A percentile compares a stretch with the other conserved stretches of the same genome.
Evolutionary conservation across 2,329 filamentous ascomycete genomes (phyloP).

Genomic region (Fusarium sacchari): DNA sequence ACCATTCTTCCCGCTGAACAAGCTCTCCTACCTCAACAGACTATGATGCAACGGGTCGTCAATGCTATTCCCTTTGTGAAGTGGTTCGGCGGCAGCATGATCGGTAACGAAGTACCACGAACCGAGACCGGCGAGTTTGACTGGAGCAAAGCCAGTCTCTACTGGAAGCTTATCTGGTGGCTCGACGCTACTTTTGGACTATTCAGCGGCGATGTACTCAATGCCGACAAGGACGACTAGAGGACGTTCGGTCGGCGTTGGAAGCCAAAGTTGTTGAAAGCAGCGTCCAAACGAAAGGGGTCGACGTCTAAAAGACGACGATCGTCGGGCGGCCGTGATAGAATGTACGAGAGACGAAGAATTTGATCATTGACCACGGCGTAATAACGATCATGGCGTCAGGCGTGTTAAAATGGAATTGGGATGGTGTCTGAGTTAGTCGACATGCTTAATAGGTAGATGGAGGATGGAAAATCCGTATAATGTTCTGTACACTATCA

Average conservation of each 20-base stretch:
- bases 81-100: slow-evolving; percentile 78
- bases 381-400: slow-evolving; percentile 41
- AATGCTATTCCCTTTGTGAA: slow-evolving; percentile 74
- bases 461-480: slow-evolving; percentile 28
- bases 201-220: slow-evolving; percentile 68
- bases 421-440: slow-evolving; percentile 22
- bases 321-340: slow-evolving; percentile 6
- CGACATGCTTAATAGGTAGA: slow-evolving; percentile 37
- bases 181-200: slow-evolving; percentile 67
- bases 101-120: slow-evolving; percentile 79
- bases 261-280: slow-evolving; percentile 10
- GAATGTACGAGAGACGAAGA: slow-evolving; percentile 43
- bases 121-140: slow-evolving; percentile 82
- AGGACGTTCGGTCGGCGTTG: slow-evolving; percentile 9
- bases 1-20: slow-evolving; percentile 75
- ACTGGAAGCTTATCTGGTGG: slow-evolving; percentile 74
- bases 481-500: slow-evolving; percentile 41
- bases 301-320: neutral
- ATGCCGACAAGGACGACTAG: slow-evolving; percentile 68
- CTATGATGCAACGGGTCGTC: slow-evolving; percentile 70
- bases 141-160: slow-evolving; percentile 72
- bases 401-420: slow-evolving; percentile 37
- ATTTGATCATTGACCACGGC: slow-evolving; percentile 39
- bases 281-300: neutral
- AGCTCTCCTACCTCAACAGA: slow-evolving; percentile 75